phyloP scores from a whole-genome alignment of 176 grass and related monocot species.

The Alloteropsis semialata region DNA sequence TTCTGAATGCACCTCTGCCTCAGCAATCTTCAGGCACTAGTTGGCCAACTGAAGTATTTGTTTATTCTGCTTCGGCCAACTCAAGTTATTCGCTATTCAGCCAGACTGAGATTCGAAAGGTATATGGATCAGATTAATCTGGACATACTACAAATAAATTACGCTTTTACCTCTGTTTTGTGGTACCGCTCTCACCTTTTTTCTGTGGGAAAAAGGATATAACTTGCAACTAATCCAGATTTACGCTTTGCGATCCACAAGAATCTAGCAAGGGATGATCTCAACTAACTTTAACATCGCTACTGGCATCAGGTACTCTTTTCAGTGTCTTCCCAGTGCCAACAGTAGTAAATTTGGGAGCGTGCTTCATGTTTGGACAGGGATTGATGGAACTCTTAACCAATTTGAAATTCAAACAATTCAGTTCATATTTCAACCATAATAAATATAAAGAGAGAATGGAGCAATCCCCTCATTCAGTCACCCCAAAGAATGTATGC shows the following conservation, averaged over 20 bases:
- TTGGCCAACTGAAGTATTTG: not conserved
- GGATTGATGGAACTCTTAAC: not conserved
- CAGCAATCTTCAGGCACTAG: not conserved
- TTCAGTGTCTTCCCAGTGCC: not conserved
- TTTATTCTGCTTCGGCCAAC: too few species aligned
- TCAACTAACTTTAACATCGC: too few species aligned
- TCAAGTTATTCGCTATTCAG: not conserved
- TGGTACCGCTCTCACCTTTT: too few species aligned
- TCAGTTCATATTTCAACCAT: not conserved
- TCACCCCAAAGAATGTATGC: not conserved
- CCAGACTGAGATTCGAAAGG: not conserved
- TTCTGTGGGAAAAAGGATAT: too few species aligned
- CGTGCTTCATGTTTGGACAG: not conserved
- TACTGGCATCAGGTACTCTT: not conserved
- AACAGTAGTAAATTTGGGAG: not conserved
- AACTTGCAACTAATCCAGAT: too few species aligned
- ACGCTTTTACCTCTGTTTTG: not conserved
- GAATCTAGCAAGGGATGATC: not conserved
- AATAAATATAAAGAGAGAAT: not conserved
- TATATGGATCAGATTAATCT: not conserved
- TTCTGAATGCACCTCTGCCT: not conserved
- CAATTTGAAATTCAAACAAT: not conserved
- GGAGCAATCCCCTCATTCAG: not conserved
- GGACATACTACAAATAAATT: not conserved
- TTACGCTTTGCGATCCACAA: too few species aligned